Evolutionary conservation across 2,329 filamentous ascomycete genomes (phyloP).

Genomic region (Botryotinia convoluta): DNA sequence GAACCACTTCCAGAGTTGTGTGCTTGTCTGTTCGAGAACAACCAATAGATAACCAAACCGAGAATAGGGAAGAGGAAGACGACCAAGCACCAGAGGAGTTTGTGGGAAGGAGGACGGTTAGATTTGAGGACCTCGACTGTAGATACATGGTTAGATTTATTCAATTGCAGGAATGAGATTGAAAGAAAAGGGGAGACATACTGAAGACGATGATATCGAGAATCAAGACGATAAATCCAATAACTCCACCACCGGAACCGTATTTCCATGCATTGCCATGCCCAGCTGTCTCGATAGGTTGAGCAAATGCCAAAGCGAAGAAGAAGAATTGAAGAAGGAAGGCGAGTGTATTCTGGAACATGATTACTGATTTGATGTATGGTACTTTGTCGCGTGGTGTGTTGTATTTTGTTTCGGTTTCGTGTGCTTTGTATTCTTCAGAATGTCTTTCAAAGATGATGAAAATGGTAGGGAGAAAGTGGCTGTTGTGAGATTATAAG

Average conservation of each 20-base stretch:
- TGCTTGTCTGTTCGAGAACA: constrained; percentile 60
- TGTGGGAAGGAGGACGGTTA: constrained; percentile 54
- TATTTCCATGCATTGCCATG: constrained; percentile 52
- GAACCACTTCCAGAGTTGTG: constrained; percentile 49
- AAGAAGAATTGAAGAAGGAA: constrained; percentile 54
- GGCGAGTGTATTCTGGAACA: constrained; percentile 32
- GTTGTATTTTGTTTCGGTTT: neutral
- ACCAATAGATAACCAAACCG: constrained; percentile 60
- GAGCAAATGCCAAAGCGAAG: constrained; percentile 47
- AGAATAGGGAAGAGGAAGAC: constrained; percentile 64
- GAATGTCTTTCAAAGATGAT: neutral
- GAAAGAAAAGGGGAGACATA: constrained; percentile 42
- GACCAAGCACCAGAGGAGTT: constrained; percentile 60
- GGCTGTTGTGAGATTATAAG: constrained; percentile 2
- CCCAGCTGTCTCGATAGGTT: constrained; percentile 41
- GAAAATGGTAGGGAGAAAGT: neutral
- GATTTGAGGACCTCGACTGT: constrained; percentile 64
- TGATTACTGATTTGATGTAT: constrained; percentile 6
- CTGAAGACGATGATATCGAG: constrained; percentile 62
- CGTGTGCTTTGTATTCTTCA: neutral
- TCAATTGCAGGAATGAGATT: neutral
- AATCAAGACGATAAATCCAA: constrained; percentile 60
- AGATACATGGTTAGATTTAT: constrained; percentile 14
- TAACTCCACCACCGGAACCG: constrained; percentile 58
- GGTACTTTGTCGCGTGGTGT: too few relatives aligned